These are phyloP conservation scores for Cryptococcus sp. DNA, from an alignment of 1,284 basidiomycete species.

Conservation along the genomic window DNA sequence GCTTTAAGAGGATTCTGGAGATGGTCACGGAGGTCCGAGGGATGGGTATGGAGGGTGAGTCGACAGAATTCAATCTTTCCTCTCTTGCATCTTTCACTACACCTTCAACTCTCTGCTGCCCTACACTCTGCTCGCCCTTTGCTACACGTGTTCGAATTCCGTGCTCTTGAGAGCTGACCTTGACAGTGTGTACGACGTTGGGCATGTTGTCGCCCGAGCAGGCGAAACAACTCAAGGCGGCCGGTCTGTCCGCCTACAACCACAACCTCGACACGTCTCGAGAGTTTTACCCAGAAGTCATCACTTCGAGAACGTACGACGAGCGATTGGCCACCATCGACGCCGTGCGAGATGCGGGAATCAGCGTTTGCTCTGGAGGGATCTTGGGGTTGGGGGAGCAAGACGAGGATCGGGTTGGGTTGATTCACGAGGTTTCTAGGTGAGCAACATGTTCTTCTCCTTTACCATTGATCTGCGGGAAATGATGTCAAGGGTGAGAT, in stretches of 20 bases:
- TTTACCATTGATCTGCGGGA: not conserved
- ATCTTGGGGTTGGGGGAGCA: constrained; percentile 92
- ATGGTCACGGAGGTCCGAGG: constrained; percentile 82
- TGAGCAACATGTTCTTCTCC: constrained; percentile 48
- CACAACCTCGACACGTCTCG: constrained; percentile 98
- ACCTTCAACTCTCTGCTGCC: too few relatives aligned
- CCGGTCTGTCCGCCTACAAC: constrained; percentile 91
- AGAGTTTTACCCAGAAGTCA: constrained; percentile 93
- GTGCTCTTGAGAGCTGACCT: not conserved
- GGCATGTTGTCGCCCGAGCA: constrained; percentile 95
- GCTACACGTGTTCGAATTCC: not conserved
- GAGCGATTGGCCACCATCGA: constrained; percentile 84
- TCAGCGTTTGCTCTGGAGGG: constrained; percentile 94
- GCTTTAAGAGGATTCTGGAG: constrained; percentile 86
- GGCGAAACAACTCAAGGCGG: constrained; percentile 86
- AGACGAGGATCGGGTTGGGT: constrained; percentile 81
- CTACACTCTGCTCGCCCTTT: too few relatives aligned
- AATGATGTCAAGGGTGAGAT: not conserved
- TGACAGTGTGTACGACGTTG: constrained; percentile 84
- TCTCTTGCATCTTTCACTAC: too few relatives aligned
- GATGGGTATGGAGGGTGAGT: constrained; percentile 75
- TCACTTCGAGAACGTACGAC: constrained; percentile 91
- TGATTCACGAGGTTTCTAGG: constrained; percentile 92
- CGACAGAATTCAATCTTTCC: not conserved
- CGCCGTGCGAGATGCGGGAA: constrained; percentile 88